Conservation (phyloP, 1,284 basidiomycete species). For the Pascua guehoae region DNA sequence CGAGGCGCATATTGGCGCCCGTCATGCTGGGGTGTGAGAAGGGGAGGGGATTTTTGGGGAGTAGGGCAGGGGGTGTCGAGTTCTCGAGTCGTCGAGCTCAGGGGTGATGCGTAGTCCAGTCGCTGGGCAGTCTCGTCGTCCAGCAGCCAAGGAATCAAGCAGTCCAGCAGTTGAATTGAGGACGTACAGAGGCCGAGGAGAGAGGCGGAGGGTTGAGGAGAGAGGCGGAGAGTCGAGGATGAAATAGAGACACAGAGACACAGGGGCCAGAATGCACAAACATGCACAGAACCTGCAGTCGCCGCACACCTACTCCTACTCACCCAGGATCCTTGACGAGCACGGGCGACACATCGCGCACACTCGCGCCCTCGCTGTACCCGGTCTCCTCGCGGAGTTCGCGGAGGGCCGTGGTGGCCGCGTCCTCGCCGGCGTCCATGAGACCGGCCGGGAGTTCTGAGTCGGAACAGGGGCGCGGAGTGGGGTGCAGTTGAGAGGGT, state of each 20-base stretch:
- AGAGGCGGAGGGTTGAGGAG: too few relatives aligned
- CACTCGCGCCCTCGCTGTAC: slow-evolving; percentile 53
- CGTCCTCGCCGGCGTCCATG: slow-evolving; percentile 73
- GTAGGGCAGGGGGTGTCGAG: background rate
- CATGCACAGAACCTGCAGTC: background rate
- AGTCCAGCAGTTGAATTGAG: too few relatives aligned
- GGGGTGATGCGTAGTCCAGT: too few relatives aligned
- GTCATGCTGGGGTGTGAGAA: slow-evolving; percentile 41
- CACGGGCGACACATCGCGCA: slow-evolving; percentile 65
- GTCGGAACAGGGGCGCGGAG: background rate
- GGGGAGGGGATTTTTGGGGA: too few relatives aligned
- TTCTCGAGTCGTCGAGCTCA: too few relatives aligned
- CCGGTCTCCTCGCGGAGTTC: slow-evolving; percentile 91
- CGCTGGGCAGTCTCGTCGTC: too few relatives aligned
- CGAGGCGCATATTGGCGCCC: slow-evolving; percentile 53
- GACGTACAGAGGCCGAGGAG: too few relatives aligned
- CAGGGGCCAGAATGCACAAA: too few relatives aligned
- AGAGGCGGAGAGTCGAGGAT: too few relatives aligned
- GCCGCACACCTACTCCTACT: slow-evolving; percentile 24
- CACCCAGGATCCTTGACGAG: slow-evolving; percentile 67
- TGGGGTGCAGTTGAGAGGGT: background rate
- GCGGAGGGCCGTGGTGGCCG: slow-evolving; percentile 67
- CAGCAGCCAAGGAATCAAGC: too few relatives aligned
- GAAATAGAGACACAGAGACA: background rate
- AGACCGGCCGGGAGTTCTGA: slow-evolving; percentile 82